Evolutionary conservation across 176 grass and related monocot genomes (phyloP).

Genomic region (Musa schizocarpa): DNA sequence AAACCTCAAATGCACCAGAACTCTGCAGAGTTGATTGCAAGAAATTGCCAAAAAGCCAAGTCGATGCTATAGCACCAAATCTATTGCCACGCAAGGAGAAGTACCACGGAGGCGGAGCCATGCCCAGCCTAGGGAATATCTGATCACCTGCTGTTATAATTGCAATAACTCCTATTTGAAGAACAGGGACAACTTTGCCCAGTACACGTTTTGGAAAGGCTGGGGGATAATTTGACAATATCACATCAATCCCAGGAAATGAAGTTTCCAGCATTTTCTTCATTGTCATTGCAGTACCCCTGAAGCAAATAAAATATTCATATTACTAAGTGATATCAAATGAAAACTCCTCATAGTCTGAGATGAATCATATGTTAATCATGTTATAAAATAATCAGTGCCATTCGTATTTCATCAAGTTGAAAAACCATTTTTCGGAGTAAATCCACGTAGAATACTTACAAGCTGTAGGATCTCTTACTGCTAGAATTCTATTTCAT

Average conservation of each 20-base stretch:
- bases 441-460: too few relatives aligned
- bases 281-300: constrained; percentile 84
- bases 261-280: constrained; percentile 74
- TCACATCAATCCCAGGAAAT: constrained; percentile 75
- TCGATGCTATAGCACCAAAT: constrained; percentile 85
- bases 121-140: constrained; percentile 91
- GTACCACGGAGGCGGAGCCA: constrained; percentile 80
- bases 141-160: constrained; percentile 84
- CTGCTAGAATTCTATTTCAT: too few relatives aligned
- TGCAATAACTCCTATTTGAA: constrained; percentile 80
- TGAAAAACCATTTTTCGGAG: too few relatives aligned
- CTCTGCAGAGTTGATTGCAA: constrained; percentile 78
- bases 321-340: not conserved
- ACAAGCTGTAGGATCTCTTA: too few relatives aligned
- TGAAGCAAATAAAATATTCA: constrained; percentile 26
- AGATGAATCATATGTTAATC: not conserved
- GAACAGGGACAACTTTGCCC: constrained; percentile 71
- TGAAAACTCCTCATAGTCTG: not conserved
- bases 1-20: constrained; percentile 97
- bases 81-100: constrained; percentile 75
- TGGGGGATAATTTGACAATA: constrained; percentile 85
- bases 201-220: constrained; percentile 69
- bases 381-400: not conserved
- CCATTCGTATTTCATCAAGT: too few relatives aligned
- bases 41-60: constrained; percentile 84